Conservation (phyloP, 148 eudicot species). For the Agrostemma githago region DNA sequence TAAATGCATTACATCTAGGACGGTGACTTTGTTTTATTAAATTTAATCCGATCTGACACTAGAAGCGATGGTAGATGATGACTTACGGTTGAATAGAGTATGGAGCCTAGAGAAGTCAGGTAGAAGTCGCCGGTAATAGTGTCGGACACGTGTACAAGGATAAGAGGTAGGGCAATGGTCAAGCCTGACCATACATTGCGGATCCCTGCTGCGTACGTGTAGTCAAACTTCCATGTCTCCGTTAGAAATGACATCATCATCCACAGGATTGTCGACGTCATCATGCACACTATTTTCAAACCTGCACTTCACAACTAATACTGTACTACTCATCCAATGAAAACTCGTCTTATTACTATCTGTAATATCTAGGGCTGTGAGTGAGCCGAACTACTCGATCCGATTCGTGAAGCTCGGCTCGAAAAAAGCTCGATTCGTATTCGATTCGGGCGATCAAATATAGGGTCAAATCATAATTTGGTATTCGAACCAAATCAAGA, state of each 20-base stretch:
- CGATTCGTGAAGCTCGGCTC: no score
- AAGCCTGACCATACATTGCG: not conserved
- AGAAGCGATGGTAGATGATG: not conserved
- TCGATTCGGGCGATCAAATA: no score
- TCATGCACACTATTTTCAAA: not conserved
- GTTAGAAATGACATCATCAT: slow-evolving; percentile 3
- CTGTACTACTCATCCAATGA: no score
- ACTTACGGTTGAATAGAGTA: not conserved
- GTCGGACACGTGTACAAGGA: not conserved
- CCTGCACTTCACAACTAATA: not conserved
- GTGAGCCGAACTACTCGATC: no score
- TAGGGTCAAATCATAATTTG: no score
- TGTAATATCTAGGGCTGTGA: no score
- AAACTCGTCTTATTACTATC: no score
- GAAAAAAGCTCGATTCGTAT: no score
- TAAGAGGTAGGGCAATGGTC: not conserved
- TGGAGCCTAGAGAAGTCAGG: not conserved
- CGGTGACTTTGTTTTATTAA: no score
- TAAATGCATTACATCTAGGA: no score
- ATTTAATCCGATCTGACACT: no score
- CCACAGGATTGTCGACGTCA: slow-evolving; percentile 2
- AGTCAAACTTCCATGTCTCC: slow-evolving; percentile 1
- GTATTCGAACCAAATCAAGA: no score
- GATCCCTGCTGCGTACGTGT: not conserved
- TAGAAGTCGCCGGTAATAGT: not conserved